Base-by-base conservation (phyloP, 805 yeast genomes). In the Sugiyamaella smithiae region DNA sequence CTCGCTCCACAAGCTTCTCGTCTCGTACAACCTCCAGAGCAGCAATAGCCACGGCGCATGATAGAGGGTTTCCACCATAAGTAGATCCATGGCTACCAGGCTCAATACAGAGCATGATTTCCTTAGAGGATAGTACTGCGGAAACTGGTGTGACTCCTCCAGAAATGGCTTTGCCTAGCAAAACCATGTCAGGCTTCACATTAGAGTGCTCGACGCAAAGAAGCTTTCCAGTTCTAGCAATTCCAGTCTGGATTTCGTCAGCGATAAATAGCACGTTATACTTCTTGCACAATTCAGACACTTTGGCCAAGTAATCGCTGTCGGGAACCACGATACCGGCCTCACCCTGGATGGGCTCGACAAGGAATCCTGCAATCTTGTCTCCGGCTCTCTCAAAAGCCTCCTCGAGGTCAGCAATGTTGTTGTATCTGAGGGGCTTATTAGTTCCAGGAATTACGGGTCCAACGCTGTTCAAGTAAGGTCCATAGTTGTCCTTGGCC, bases 61-160 rank as follows among this genome's bases (percentile, higher is more conserved):
- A 91, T 66, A 91, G 77, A 57, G 98, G 97, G 72, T 89, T 91
- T 68, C 98, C 98, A 69, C 98, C 98, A 66, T 87, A 91, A 19
- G 98, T 91, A 24, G 97, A 90, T 45, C 98, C 98, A 70, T 91
- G 98, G 26, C 96, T 87, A 48, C 98, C 98, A 23, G 97, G 95
- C 54, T 86, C 88, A 59, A 91, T 77, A 55, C 88, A 81, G 56
- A 82, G 77, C 97, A 91, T 86, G 65, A 91, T 85, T 51, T 88
- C 95, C 59, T 73, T 80, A n/a, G 95, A 86, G 1, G 97, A 85
- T 55, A 91, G 75, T 14, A 89, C 97, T 24, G 95, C 93, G 40
- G 95, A 84, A 12, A 89, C 95, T 28, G 98, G 97, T 55, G 86
- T 67, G 26, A 89, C 90, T 68, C 98, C 98, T 50, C 98, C 98